These are phyloP conservation scores for Lactuca sativa DNA, from an alignment of 129 eudicot genomes.

Conservation along the genomic window DNA sequence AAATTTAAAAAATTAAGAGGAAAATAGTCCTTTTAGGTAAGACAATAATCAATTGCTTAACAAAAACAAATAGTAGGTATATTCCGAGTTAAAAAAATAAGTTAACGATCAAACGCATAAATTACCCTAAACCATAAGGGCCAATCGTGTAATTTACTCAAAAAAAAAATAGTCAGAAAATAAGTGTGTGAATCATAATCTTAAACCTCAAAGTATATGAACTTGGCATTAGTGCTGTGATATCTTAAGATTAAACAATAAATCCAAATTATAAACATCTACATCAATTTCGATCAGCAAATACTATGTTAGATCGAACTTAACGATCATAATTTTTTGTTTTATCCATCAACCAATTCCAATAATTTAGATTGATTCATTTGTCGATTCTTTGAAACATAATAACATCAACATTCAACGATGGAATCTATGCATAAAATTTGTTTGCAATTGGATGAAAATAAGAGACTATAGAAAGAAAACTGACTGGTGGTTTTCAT, in stretches of 20 bases:
- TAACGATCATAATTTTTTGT: slow-evolving; percentile 6
- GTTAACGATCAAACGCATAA: too few species aligned
- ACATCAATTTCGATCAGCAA: not conserved
- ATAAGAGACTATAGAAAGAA: not conserved
- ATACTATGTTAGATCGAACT: slow-evolving; percentile 1
- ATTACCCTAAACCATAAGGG: too few species aligned
- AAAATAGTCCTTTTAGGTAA: too few species aligned
- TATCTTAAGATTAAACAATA: not conserved
- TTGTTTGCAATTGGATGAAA: not conserved
- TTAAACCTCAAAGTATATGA: too few species aligned
- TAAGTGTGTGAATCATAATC: too few species aligned
- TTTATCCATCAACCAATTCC: not conserved
- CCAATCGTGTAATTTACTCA: too few species aligned
- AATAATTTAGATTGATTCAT: not conserved
- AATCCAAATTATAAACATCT: not conserved
- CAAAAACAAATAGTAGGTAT: too few species aligned
- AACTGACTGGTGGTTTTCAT: not conserved
- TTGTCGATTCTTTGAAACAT: not conserved
- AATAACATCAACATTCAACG: not conserved
- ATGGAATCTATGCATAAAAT: not conserved
- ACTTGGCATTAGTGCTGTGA: too few species aligned
- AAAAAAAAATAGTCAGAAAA: too few species aligned
- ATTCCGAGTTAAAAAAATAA: too few species aligned
- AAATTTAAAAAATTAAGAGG: too few species aligned
- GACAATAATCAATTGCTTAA: too few species aligned